phyloP scores from a whole-genome alignment of 352 stramenopile species.

The Phytophthora melonis region DNA sequence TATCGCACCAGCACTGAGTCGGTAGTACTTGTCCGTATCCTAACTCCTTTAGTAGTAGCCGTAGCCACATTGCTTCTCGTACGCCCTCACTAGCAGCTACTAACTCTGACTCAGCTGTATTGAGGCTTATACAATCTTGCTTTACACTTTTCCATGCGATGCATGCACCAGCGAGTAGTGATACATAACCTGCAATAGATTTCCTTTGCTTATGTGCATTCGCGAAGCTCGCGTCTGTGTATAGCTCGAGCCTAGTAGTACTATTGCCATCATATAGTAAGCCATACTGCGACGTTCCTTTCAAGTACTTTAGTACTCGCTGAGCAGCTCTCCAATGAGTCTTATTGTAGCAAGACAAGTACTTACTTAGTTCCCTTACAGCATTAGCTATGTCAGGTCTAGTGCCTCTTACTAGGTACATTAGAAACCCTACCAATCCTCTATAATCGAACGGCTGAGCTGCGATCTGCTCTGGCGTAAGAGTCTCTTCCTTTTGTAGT shows the following conservation, averaged over 20 bases:
- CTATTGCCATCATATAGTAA: no score
- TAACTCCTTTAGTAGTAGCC: slow-evolving; percentile 5
- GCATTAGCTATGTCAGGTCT: slow-evolving; percentile 16
- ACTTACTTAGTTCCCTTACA: slow-evolving; percentile 20
- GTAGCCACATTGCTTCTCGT: slow-evolving; percentile 8
- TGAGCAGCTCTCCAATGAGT: neutral
- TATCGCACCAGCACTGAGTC: no score
- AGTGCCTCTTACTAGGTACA: slow-evolving; percentile 16
- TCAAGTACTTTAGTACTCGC: no score
- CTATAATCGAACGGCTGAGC: slow-evolving; percentile 17
- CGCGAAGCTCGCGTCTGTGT: slow-evolving; percentile 22
- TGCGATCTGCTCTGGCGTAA: slow-evolving; percentile 7
- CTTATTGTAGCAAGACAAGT: slow-evolving; percentile 25
- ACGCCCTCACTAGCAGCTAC: slow-evolving; percentile 10
- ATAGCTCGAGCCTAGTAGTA: neutral
- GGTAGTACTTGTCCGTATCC: no score
- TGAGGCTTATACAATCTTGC: slow-evolving; percentile 19
- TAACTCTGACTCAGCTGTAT: slow-evolving; percentile 6
- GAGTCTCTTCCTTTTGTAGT: neutral
- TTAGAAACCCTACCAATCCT: slow-evolving; percentile 8
- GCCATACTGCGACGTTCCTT: no score
- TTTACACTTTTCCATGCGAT: slow-evolving; percentile 16
- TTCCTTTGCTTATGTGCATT: slow-evolving; percentile 17
- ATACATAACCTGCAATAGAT: slow-evolving; percentile 8
- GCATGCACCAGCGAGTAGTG: slow-evolving; percentile 21